Percentiles rank a stretch among this genome's conserved stretches.
Evolutionary conservation across 2,329 filamentous ascomycete genomes (phyloP).

Genomic region (Tolypocladium inflatum): DNA sequence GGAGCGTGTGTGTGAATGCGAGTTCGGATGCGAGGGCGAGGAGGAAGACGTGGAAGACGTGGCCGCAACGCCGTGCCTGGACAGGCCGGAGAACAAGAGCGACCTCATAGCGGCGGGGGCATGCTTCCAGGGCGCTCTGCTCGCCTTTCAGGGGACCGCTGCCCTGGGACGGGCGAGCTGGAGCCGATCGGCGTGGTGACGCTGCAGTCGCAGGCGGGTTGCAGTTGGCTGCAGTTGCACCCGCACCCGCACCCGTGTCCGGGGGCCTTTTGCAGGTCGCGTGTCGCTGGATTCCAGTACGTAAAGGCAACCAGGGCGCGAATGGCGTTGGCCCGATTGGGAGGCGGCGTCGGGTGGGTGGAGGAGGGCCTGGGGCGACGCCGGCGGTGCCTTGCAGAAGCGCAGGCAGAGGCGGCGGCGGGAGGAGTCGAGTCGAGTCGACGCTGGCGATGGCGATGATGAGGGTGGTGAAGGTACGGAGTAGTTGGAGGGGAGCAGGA

Average conservation of each 20-base stretch:
- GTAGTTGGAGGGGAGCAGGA: not conserved
- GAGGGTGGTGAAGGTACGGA: not conserved
- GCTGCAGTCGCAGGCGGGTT: not conserved
- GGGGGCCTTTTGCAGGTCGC: not conserved
- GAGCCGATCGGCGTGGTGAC: not conserved
- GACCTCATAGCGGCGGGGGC: conserved; percentile 5
- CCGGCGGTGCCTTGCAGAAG: not conserved
- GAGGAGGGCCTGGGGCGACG: not conserved
- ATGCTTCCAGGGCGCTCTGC: not conserved
- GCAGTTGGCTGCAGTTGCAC: not conserved
- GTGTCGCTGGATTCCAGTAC: conserved; percentile 1
- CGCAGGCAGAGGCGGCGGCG: not conserved
- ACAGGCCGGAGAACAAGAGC: conserved; percentile 4
- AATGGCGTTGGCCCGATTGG: not conserved
- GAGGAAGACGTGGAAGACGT: not conserved
- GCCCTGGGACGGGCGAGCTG: not conserved
- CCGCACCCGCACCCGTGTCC: not conserved
- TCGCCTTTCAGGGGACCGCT: not conserved
- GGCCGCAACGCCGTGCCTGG: conserved; percentile 1
- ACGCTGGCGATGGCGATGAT: not conserved
- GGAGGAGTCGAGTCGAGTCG: not conserved
- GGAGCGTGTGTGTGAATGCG: not conserved
- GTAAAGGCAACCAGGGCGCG: not conserved
- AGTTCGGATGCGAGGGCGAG: not conserved
- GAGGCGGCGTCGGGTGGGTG: not conserved